Conservation (phyloP, 2,329 filamentous ascomycete genomes). For the Scedosporium dehoogii region DNA sequence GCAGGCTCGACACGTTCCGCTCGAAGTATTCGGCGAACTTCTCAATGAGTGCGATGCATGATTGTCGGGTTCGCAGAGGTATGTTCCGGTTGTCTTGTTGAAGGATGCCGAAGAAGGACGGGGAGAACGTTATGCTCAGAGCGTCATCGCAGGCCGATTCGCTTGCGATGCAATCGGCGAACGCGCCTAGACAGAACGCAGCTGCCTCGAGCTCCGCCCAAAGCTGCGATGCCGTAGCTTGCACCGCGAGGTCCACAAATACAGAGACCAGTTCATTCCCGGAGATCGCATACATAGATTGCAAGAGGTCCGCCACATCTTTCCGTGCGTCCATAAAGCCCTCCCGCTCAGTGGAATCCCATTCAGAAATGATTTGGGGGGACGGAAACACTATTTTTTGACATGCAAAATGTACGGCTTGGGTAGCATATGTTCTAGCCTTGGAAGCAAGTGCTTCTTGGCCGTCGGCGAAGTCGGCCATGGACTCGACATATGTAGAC, state of each 20-base stretch:
- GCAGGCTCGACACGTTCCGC: constrained; percentile 55
- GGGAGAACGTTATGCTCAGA: constrained; percentile 51
- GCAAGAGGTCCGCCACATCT: constrained; percentile 69
- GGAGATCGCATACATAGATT: constrained; percentile 57
- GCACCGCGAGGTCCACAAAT: constrained; percentile 38
- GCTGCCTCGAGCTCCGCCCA: constrained; percentile 54
- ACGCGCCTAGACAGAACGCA: constrained; percentile 52
- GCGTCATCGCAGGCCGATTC: constrained; percentile 46
- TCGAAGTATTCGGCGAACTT: constrained; percentile 70
- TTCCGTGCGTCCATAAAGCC: constrained; percentile 64
- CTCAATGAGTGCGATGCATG: constrained; percentile 60
- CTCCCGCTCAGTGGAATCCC: constrained; percentile 60
- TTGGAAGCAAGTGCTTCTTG: constrained; percentile 18
- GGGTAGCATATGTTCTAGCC: constrained; percentile 32
- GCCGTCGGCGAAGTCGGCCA: constrained; percentile 37
- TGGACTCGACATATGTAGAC: constrained; percentile 63
- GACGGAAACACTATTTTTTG: constrained; percentile 61
- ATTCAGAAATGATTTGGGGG: constrained; percentile 43
- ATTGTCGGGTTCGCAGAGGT: constrained; percentile 54
- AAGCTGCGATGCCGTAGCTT: constrained; percentile 22
- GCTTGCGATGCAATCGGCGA: constrained; percentile 56
- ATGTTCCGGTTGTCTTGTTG: constrained; percentile 39
- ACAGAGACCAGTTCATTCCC: constrained; percentile 44
- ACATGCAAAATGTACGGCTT: constrained; percentile 57
- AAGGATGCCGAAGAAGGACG: constrained; percentile 46